A percentile compares a stretch with the other conserved stretches of the same genome.
phyloP scores from a whole-genome alignment of 73 alveolate species.

The Uronychia binucleata region DNA sequence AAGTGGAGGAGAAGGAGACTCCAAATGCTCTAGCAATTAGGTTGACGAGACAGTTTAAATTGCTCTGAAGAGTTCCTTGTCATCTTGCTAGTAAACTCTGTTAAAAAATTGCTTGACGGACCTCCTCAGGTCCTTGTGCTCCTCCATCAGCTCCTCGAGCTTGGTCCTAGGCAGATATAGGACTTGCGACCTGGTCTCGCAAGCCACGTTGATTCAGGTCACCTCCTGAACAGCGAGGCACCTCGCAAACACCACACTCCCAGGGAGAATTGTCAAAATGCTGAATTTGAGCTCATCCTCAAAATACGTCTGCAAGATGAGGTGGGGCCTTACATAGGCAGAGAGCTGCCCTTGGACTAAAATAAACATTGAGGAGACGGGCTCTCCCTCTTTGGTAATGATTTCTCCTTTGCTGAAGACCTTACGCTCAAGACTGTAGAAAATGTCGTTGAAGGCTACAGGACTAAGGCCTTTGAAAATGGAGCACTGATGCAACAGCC shows the following conservation, averaged over 20 bases:
- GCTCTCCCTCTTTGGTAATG: slow-evolving; percentile 34
- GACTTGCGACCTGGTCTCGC: not conserved
- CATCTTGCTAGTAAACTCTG: not conserved
- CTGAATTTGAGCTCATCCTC: not conserved
- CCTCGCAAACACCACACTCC: not conserved
- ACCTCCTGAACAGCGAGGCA: not conserved
- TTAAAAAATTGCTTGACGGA: not conserved
- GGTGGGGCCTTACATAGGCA: not conserved
- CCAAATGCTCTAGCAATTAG: not conserved
- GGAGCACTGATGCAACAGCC: slow-evolving; percentile 6
- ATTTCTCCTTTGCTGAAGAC: slow-evolving; percentile 37
- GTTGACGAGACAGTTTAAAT: too few species aligned
- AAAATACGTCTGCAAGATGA: not conserved
- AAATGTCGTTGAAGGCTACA: slow-evolving; percentile 48
- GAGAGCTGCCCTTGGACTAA: not conserved
- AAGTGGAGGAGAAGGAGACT: not conserved
- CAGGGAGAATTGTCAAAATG: not conserved
- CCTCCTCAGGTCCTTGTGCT: not conserved
- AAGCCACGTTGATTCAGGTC: not conserved
- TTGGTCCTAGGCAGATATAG: not conserved
- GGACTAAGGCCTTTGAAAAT: slow-evolving; percentile 35
- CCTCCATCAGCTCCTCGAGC: not conserved
- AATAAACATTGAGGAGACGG: not conserved
- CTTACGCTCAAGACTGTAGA: slow-evolving; percentile 14
- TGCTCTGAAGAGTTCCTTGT: not conserved